These are phyloP conservation scores for Diospyros kaki DNA, from an alignment of 148 eudicot species.

Conservation along the genomic window DNA sequence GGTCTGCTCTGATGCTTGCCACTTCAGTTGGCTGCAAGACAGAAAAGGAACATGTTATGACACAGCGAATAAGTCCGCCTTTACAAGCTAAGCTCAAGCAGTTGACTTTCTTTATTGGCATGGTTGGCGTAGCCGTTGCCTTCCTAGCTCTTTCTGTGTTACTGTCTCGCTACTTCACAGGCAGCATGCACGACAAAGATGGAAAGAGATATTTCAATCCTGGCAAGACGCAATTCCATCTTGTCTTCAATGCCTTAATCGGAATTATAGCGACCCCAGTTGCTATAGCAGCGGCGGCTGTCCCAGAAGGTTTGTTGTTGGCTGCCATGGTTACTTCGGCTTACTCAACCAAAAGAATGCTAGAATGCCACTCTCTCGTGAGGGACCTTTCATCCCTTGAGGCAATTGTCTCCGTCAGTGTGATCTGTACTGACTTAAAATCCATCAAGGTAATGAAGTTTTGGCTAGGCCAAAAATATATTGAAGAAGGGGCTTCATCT, in stretches of 20 bases:
- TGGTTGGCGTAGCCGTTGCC: neutral
- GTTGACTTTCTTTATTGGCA: neutral
- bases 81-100: constrained; percentile 1
- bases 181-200: neutral
- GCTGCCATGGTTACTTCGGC: neutral
- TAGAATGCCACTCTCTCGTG: neutral
- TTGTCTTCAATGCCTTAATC: neutral
- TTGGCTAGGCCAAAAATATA: no score
- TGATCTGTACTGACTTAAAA: neutral
- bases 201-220: neutral
- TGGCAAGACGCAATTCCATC: neutral
- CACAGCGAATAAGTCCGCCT: neutral
- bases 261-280: neutral
- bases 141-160: neutral
- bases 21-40: no score
- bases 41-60: no score
- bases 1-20: no score
- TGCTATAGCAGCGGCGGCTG: neutral
- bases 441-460: no score
- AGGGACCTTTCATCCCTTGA: neutral
- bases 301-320: neutral
- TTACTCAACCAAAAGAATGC: neutral
- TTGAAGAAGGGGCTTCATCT: no score
- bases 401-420: neutral
- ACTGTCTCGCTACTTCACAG: neutral